These are phyloP conservation scores for Leccinum subrobustum DNA, from an alignment of 1,284 basidiomycete species.

Conservation along the genomic window DNA sequence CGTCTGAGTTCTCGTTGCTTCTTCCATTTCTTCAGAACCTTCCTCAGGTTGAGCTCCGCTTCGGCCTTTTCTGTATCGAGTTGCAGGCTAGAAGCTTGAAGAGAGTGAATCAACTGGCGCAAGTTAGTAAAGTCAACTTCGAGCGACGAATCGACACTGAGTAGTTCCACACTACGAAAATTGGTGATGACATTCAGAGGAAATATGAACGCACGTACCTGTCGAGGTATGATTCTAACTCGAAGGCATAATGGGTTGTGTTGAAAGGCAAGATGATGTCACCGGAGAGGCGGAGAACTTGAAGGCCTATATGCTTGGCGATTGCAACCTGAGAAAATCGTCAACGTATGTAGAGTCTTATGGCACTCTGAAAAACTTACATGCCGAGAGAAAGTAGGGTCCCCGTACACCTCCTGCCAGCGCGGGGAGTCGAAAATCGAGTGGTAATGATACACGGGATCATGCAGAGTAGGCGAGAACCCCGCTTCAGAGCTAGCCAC, in stretches of 20 bases:
- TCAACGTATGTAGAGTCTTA: neutral
- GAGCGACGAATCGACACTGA: neutral
- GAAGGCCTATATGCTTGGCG: constrained; percentile 65
- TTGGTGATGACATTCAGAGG: neutral
- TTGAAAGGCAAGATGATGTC: constrained; percentile 67
- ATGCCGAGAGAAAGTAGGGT: constrained; percentile 71
- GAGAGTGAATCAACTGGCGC: constrained; percentile 45
- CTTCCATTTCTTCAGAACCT: neutral
- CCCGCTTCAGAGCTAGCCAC: constrained; percentile 54
- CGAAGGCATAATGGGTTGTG: constrained; percentile 66
- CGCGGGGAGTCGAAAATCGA: constrained; percentile 72
- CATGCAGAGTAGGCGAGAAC: constrained; percentile 45
- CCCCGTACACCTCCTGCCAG: constrained; percentile 74
- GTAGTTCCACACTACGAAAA: constrained; percentile 33
- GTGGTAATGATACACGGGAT: constrained; percentile 76
- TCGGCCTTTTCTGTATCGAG: constrained; percentile 54
- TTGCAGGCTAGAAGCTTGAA: constrained; percentile 50
- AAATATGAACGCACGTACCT: constrained; percentile 34
- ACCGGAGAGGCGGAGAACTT: constrained; percentile 61
- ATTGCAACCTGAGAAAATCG: constrained; percentile 51
- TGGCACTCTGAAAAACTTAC: constrained; percentile 33
- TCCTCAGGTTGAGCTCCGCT: constrained; percentile 23
- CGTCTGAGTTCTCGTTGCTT: neutral
- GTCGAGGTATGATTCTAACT: constrained; percentile 49
- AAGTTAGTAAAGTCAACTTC: constrained; percentile 27